phyloP scores from a whole-genome alignment of 176 grass and related monocot species.

The Musa acuminata region DNA sequence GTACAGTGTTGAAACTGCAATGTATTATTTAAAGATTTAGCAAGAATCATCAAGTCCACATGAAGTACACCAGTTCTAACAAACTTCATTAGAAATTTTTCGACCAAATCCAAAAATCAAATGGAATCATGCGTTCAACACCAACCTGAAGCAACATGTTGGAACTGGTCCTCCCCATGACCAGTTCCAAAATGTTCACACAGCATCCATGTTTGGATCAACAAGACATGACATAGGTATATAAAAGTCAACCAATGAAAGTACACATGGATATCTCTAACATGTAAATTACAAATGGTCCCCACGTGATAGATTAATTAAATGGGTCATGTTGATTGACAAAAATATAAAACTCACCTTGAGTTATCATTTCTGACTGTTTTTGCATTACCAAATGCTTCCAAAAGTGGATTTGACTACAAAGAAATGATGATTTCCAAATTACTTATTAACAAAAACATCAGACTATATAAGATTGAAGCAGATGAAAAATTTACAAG shows the following conservation, averaged over 20 bases:
- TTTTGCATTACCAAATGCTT: slow-evolving; percentile 99
- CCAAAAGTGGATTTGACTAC: slow-evolving; percentile 95
- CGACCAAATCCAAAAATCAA: too few relatives aligned
- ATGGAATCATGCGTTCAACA: too few relatives aligned
- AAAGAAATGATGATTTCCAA: slow-evolving; percentile 12
- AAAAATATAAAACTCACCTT: slow-evolving; percentile 41
- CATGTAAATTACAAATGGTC: background rate
- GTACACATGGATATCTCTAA: background rate
- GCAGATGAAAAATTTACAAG: background rate
- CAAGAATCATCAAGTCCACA: background rate
- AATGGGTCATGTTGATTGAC: too few relatives aligned
- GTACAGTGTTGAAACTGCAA: background rate
- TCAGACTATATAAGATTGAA: background rate
- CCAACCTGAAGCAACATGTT: too few relatives aligned
- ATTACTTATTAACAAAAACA: background rate
- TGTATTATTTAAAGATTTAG: background rate
- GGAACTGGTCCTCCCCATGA: too few relatives aligned
- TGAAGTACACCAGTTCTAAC: background rate
- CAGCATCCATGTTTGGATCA: too few relatives aligned
- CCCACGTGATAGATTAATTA: background rate
- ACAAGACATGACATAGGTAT: background rate
- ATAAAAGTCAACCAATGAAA: background rate
- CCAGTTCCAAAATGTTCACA: too few relatives aligned
- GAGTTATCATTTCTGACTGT: slow-evolving; percentile 96
- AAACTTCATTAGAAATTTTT: too few relatives aligned